A percentile compares a stretch with the other conserved stretches of the same genome.
Evolutionary conservation across 108 stramenopile species (phyloP).

Genomic region (Cyclotella kingstonii): DNA sequence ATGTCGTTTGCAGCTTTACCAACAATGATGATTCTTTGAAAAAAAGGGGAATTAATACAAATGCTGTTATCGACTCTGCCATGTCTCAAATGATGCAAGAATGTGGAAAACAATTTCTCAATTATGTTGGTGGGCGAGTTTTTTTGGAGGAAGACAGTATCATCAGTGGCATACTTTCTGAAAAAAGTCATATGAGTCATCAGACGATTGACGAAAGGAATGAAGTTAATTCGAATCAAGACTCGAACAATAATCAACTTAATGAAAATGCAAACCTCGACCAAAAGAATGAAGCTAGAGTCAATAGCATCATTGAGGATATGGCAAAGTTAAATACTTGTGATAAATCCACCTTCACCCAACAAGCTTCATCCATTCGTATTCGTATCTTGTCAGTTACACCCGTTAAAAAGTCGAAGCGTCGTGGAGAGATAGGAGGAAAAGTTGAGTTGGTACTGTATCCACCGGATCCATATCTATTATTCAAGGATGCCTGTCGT

Average conservation of each 20-base stretch:
- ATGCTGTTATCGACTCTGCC: slow-evolving; percentile 26
- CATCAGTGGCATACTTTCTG: slow-evolving; percentile 15
- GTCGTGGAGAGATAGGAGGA: slow-evolving; percentile 40
- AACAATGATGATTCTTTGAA: too few relatives aligned
- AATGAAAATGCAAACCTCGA: neutral
- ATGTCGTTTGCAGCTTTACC: slow-evolving; percentile 7
- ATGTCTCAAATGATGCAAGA: slow-evolving; percentile 43
- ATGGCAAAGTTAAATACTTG: slow-evolving; percentile 21
- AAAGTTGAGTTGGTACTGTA: slow-evolving; percentile 28
- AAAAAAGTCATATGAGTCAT: slow-evolving; percentile 18
- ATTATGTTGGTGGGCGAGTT: slow-evolving; percentile 20
- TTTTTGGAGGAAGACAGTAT: slow-evolving; percentile 42
- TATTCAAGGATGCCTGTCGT: slow-evolving; percentile 34
- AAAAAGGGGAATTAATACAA: slow-evolving; percentile 9
- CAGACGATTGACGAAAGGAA: slow-evolving; percentile 10
- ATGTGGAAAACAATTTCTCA: slow-evolving; percentile 31
- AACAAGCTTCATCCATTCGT: neutral
- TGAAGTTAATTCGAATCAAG: neutral
- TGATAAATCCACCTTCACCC: neutral
- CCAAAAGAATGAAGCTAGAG: neutral
- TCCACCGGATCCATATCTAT: slow-evolving; percentile 43
- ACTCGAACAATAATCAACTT: slow-evolving; percentile 1
- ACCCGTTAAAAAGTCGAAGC: slow-evolving; percentile 40
- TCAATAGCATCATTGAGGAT: slow-evolving; percentile 12
- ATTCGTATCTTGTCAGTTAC: slow-evolving; percentile 43